A percentile compares a stretch with the other conserved stretches of the same genome.
These are phyloP conservation scores for Podaxis sp. DNA, from an alignment of 768 basidiomycete species.

Conservation along the genomic window DNA sequence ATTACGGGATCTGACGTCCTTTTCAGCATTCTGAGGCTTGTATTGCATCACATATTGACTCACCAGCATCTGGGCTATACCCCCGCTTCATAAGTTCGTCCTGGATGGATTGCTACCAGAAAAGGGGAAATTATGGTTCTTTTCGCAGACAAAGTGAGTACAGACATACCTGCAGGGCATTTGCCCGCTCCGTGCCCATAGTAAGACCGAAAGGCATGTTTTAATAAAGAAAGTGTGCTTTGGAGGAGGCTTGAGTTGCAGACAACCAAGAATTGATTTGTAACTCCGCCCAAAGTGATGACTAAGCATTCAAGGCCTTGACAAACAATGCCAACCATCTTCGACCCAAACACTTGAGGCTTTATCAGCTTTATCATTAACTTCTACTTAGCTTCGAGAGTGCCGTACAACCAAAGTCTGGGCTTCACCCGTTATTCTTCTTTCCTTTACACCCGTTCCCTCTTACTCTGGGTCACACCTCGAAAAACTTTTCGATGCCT, in stretches of 20 bases:
- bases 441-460: too few species aligned
- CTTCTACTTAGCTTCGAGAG: too few species aligned
- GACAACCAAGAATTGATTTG: constrained; percentile 11
- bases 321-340: constrained; percentile 5
- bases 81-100: constrained; percentile 77
- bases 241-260: constrained; percentile 19
- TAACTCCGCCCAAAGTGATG: constrained; percentile 16
- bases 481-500: too few species aligned
- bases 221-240: constrained; percentile 27
- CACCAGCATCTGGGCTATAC: constrained; percentile 76
- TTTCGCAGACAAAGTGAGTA: neutral
- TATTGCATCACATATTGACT: constrained; percentile 24
- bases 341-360: too few species aligned
- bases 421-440: too few species aligned
- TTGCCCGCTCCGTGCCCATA: constrained; percentile 78
- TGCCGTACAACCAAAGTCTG: too few species aligned
- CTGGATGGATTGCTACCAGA: constrained; percentile 68
- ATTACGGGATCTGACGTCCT: constrained; percentile 70
- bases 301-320: neutral
- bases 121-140: constrained; percentile 15
- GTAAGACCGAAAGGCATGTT: constrained; percentile 75
- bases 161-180: constrained; percentile 59
- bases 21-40: constrained; percentile 20
- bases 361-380: too few species aligned
- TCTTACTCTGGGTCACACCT: too few species aligned